Evolutionary conservation across 208 protist species (phyloP), one percentile per base, ranked within the genome.

Genomic region (Strigomonas culicis): DNA sequence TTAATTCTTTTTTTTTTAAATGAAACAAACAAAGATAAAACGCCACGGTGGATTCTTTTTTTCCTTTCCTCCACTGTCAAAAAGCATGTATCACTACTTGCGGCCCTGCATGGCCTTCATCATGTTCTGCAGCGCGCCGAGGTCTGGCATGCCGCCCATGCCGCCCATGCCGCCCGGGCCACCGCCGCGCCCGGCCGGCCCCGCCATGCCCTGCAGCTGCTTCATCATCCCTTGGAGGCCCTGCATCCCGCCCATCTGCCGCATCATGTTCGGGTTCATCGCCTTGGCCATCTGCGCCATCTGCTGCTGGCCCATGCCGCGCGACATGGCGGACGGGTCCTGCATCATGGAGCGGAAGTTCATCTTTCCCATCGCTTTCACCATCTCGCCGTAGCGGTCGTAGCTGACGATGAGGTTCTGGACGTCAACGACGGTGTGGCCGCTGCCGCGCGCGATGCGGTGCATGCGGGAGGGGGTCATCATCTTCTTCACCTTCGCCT

Each of bases 321-420:
- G 52, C 21, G 80, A 55, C 59, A 92, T 50, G 27, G 82, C 80
- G 31, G 77, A 39, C 0, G 86, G 79, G 55, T 95, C 86, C 67
- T 92, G 76, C 74, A 75, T 82, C 82, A 96, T 87, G 32, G 84
- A 72, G 70, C 94, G 94, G 68, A 97, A 90, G 78, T 96, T 94
- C 58, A 93, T 74, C 77, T 95, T 94, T 25, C 88, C 87, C 75
- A 97, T 90, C 60, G 82, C 87, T 72, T 97, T 97, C 34, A 93
- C 86, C 30, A 97, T 75, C 55, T 94, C 90, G 70, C 95, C 90
- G 61, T 96, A 94, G 58, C 89, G 89, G 7, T 63, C 71, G 74
- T 94, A 95, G 68, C 73, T 88, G 28, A 77, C 63, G 52, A 97
- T 82, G 8, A 97, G 76, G 53, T 84, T 88, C 32, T 94, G 76